These are phyloP conservation scores for Actinidia polygama DNA, from an alignment of 179 eudicot genomes.

Conservation along the genomic window DNA sequence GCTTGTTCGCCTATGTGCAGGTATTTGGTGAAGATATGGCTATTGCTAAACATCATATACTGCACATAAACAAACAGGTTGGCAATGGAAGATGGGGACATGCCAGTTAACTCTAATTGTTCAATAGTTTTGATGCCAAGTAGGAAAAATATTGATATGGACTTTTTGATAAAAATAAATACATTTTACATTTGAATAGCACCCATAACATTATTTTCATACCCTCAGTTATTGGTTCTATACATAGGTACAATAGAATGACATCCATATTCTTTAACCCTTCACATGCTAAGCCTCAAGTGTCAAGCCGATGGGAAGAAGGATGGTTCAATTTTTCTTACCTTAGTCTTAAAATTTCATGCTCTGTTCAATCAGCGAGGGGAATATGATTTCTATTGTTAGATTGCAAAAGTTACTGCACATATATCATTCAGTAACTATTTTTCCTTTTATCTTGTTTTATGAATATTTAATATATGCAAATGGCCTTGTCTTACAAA, in stretches of 20 bases:
- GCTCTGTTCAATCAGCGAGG: background rate
- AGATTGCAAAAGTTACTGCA: background rate
- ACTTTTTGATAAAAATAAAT: background rate
- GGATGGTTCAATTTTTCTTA: background rate
- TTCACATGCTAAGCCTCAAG: background rate
- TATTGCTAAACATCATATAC: background rate
- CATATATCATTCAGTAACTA: background rate
- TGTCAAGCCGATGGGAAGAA: background rate
- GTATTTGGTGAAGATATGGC: slow-evolving; percentile 33
- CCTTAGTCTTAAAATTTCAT: background rate
- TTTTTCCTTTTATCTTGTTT: background rate
- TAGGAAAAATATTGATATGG: background rate
- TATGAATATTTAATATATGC: too few relatives aligned
- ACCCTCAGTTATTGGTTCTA: background rate
- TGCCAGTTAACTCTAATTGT: background rate
- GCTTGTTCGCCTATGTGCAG: slow-evolving; percentile 99
- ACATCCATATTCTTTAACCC: background rate
- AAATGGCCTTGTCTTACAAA: background rate
- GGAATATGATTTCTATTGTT: background rate
- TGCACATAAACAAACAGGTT: background rate
- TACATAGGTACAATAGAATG: background rate
- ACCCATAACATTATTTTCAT: background rate
- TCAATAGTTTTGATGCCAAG: background rate
- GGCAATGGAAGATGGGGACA: background rate
- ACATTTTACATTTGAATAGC: background rate